Conservation (phyloP, 2,329 filamentous ascomycete species). For the Exserohilum rostratum region DNA sequence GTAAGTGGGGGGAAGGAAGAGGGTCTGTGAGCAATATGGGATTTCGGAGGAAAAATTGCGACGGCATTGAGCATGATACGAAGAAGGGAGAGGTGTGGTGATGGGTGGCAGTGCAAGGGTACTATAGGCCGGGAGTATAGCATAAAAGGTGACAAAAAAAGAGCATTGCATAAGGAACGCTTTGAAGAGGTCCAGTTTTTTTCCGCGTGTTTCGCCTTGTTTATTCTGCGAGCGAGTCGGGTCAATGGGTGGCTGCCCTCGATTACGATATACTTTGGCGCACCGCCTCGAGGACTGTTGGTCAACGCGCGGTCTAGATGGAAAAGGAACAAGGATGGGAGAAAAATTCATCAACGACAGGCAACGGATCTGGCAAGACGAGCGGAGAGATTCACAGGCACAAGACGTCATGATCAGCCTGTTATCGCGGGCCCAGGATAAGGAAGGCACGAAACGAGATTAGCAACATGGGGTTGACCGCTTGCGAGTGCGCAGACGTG, state of each 20-base stretch:
- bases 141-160: too few species aligned
- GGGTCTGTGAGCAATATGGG: too few species aligned
- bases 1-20: too few species aligned
- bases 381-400: neutral
- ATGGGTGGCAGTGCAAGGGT: too few species aligned
- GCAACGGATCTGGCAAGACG: neutral
- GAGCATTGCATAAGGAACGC: too few species aligned
- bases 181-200: too few species aligned
- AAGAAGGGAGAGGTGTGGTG: too few species aligned
- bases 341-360: neutral
- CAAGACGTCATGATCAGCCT: constrained; percentile 11
- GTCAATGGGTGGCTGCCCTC: neutral
- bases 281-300: neutral
- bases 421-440: constrained; percentile 9
- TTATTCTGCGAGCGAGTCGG: too few species aligned
- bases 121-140: too few species aligned
- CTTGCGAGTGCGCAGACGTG: constrained; percentile 8
- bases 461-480: constrained; percentile 5
- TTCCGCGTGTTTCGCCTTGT: too few species aligned
- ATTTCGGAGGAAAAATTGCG: too few species aligned
- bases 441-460: constrained; percentile 12
- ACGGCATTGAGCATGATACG: too few species aligned
- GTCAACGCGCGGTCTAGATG: neutral
- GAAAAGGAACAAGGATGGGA: neutral
- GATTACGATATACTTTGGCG: neutral